Evolutionary conservation across 148 eudicot species (phyloP).

Genomic region (Hydrangea macrophylla): DNA sequence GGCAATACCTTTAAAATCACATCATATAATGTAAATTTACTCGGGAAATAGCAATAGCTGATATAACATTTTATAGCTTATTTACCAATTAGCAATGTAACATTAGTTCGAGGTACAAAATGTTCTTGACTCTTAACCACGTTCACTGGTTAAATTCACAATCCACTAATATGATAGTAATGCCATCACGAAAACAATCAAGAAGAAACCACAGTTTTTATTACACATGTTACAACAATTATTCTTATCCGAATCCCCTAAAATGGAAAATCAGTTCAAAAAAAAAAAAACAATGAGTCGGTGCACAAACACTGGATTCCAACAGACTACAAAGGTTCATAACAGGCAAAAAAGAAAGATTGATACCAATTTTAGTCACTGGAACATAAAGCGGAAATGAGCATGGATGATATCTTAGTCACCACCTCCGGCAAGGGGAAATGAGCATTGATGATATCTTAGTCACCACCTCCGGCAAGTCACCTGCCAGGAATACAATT

Average conservation of each 20-base stretch:
- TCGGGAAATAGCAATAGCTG: too few relatives aligned
- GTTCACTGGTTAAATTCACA: too few relatives aligned
- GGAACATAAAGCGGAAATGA: conserved; percentile 6
- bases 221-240: conserved; percentile 4
- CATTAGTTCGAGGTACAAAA: too few relatives aligned
- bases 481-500: conserved; percentile 32
- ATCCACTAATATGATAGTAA: too few relatives aligned
- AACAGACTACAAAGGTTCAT: not conserved
- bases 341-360: not conserved
- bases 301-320: not conserved
- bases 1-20: too few relatives aligned
- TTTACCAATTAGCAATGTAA: too few relatives aligned
- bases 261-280: conserved; percentile 3
- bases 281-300: not conserved
- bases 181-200: too few relatives aligned
- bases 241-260: too few relatives aligned
- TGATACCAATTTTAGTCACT: not conserved
- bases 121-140: too few relatives aligned
- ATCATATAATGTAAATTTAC: too few relatives aligned
- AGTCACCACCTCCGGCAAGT: conserved; percentile 77
- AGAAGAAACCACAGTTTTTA: conserved; percentile 10
- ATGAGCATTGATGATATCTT: conserved; percentile 11
- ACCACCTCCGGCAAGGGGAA: conserved; percentile 66
- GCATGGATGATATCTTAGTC: conserved; percentile 11
- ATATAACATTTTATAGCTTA: too few relatives aligned